Base-by-base conservation (phyloP, 108 stramenopile genomes). In the Phaeodactylum tricornutum region DNA sequence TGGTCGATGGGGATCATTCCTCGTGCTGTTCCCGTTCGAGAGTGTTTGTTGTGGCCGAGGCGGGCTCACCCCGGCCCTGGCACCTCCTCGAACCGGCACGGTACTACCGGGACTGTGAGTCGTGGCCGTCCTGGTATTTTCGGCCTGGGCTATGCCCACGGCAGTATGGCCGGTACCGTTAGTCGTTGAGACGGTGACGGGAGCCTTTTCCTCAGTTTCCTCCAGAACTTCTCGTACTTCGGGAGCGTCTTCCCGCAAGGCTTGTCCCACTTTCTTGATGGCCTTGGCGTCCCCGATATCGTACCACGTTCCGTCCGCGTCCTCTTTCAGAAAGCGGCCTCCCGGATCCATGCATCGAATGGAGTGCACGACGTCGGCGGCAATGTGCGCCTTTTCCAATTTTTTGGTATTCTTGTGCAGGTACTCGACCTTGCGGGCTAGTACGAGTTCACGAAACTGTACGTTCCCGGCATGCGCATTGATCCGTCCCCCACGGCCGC, bases 241-340 rank as follows among this genome's bases (percentile, higher is more conserved):
- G 9, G 81, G 77, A 29, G 84, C 81, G 53, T 74, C 78, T 50
- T 93, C 91, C 7, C 91, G 51, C 14, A 92, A 41, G 15, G 85
- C 83, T 64, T 92, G 91, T 23, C 86, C 81, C 6, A 81, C 69
- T 49, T 92, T 92, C 62, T 86, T 85, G 50, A 82, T 74, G 11
- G 91, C 91, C 35, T 79, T 66, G 21, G 72, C 69, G 40, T 92
- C 91, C 3, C 91, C 91, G 60, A 92, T 92, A 47, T 92, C 91
- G 26, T 53, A 69, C 85, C 82, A 92, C 54, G 69, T 26, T 0
- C 75, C 79, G 4, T 59, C 50, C 9, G 74, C 33, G 28, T 87
- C 86, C 47, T 87, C 84, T 63, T 88, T 85, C 29, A 92, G 50
- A 57, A 92, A 92, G 19, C 84, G 47, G 1, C 91, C 91, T 3